phyloP scores from a whole-genome alignment of 2,329 filamentous ascomycete genomes.

The Dactylellina drechsleri region DNA sequence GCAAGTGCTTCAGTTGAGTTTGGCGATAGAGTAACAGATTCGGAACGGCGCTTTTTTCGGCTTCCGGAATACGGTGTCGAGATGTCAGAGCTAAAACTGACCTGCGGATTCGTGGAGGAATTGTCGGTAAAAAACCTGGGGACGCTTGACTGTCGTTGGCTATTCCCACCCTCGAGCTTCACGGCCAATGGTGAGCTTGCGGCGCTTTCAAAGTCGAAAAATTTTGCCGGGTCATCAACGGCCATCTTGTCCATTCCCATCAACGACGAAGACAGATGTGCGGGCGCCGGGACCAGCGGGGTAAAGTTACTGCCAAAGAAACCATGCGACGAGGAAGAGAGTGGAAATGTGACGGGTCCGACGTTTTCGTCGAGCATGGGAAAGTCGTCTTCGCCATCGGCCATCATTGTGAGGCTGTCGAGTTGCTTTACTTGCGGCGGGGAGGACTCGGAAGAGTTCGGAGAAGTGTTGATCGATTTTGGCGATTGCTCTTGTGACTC shows the following conservation, averaged over 20 bases:
- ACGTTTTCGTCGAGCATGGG: conserved; percentile 46
- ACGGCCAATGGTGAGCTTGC: conserved; percentile 55
- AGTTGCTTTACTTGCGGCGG: conserved; percentile 43
- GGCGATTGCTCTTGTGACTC: conserved; percentile 54
- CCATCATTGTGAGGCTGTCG: conserved; percentile 50
- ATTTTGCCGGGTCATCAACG: conserved; percentile 49
- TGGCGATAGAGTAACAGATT: conserved; percentile 37
- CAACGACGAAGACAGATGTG: conserved; percentile 33
- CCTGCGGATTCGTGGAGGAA: conserved; percentile 26
- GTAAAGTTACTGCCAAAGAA: conserved; percentile 54
- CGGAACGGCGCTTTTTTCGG: conserved; percentile 49
- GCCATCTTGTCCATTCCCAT: conserved; percentile 38
- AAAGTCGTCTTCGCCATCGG: conserved; percentile 51
- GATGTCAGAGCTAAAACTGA: conserved; percentile 36
- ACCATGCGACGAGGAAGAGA: conserved; percentile 40
- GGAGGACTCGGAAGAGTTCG: conserved; percentile 50
- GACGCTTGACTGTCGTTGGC: conserved; percentile 41
- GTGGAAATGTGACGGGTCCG: conserved; percentile 33
- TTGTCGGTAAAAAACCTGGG: conserved; percentile 46
- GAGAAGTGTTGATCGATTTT: conserved; percentile 51
- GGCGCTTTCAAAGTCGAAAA: conserved; percentile 56
- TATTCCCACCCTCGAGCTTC: conserved; percentile 27
- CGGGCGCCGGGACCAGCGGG: conserved; percentile 42
- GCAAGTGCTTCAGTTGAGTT: conserved; percentile 48
- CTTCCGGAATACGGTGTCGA: conserved; percentile 30